These are phyloP conservation scores for Purpureocillium takamizusanense DNA, from an alignment of 2,329 filamentous ascomycete genomes.

Conservation along the genomic window DNA sequence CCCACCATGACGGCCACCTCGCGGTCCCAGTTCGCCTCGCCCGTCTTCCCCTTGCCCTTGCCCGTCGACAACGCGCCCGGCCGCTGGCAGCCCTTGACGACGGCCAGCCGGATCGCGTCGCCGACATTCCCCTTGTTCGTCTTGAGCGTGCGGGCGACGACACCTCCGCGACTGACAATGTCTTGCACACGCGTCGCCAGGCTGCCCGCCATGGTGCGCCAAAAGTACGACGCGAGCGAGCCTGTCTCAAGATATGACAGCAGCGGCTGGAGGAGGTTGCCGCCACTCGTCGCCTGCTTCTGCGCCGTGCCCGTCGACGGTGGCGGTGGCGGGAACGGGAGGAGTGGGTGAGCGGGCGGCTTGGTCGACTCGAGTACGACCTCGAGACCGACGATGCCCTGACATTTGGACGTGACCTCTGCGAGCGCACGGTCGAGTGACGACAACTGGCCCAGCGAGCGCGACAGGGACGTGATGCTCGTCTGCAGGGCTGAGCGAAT, in stretches of 20 bases:
- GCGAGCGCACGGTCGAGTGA: slow-evolving; percentile 71
- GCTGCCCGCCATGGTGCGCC: slow-evolving; percentile 76
- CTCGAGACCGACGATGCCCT: slow-evolving; percentile 86
- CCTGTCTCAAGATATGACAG: slow-evolving; percentile 76
- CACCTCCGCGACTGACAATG: slow-evolving; percentile 72
- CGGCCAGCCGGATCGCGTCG: slow-evolving; percentile 74
- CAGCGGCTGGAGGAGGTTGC: slow-evolving; percentile 60
- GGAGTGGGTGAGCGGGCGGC: slow-evolving; percentile 58
- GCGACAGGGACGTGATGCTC: slow-evolving; percentile 63
- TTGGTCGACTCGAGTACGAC: slow-evolving; percentile 61
- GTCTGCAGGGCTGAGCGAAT: slow-evolving; percentile 73
- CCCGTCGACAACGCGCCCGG: slow-evolving; percentile 43
- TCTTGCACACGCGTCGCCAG: slow-evolving; percentile 74
- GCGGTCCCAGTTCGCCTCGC: slow-evolving; percentile 64
- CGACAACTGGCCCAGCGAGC: slow-evolving; percentile 71
- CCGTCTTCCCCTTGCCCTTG: slow-evolving; percentile 36
- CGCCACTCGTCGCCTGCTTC: slow-evolving; percentile 15
- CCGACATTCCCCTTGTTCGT: slow-evolving; percentile 66
- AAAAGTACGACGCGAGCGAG: slow-evolving; percentile 84
- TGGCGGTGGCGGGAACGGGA: slow-evolving; percentile 27
- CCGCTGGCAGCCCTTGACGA: slow-evolving; percentile 64
- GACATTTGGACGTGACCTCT: slow-evolving; percentile 76
- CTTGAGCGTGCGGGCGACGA: slow-evolving; percentile 70
- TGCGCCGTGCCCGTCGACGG: slow-evolving; percentile 5
- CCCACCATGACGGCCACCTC: slow-evolving; percentile 94